These are phyloP conservation scores for Aspergillus terreus DNA, from an alignment of 2,329 filamentous ascomycete species.

Conservation along the genomic window DNA sequence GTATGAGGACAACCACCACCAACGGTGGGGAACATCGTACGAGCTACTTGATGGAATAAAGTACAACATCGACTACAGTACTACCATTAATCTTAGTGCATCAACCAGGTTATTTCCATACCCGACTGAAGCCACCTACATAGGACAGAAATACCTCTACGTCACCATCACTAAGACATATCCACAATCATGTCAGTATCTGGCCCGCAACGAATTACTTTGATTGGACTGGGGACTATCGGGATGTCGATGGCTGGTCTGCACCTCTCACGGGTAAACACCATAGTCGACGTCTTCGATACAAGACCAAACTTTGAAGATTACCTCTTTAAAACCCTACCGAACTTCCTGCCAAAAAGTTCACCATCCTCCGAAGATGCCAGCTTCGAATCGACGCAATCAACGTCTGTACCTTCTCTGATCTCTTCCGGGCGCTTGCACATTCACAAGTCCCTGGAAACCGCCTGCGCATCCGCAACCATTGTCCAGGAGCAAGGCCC, in stretches of 20 bases:
- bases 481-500: constrained; percentile 60
- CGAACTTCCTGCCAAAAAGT: constrained; percentile 7
- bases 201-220: constrained; percentile 26
- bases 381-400: neutral
- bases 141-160: no score
- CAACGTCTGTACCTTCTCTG: constrained; percentile 5
- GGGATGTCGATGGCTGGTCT: constrained; percentile 54
- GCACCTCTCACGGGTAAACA: constrained; percentile 18
- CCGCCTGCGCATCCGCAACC: constrained; percentile 32
- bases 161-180: neutral
- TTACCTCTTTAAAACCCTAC: constrained; percentile 39
- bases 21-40: neutral
- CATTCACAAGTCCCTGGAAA: constrained; percentile 14
- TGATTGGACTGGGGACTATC: constrained; percentile 46
- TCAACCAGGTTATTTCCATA: no score
- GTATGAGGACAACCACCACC: neutral
- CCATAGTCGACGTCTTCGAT: constrained; percentile 47
- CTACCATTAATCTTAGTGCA: neutral
- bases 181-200: constrained; percentile 8
- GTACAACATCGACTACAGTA: neutral
- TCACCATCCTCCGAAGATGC: neutral
- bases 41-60: no score
- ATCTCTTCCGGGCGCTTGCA: constrained; percentile 14
- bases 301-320: constrained; percentile 46
- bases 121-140: no score